Evolutionary conservation across 192 early-diverging fungal species (phyloP).

Genomic region (Coemansia sp.): DNA sequence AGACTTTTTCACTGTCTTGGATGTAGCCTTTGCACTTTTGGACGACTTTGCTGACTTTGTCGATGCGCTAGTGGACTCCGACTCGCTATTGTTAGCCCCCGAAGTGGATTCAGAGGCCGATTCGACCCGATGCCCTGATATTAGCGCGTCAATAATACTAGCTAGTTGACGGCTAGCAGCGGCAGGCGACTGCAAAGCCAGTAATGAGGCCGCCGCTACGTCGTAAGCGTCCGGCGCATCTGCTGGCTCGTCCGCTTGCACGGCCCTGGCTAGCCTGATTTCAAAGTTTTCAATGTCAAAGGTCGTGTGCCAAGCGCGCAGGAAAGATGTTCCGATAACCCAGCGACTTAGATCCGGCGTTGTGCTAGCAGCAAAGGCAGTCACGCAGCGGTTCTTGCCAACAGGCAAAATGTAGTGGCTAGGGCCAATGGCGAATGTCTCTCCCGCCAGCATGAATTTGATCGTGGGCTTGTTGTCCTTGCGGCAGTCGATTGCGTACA

Average conservation of each 20-base stretch:
- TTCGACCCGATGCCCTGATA: background rate
- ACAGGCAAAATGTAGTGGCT: conserved; percentile 47
- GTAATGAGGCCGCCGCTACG: background rate
- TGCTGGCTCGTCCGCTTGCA: conserved; percentile 18
- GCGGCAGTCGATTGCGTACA: conserved; percentile 50
- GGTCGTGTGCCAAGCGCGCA: conserved; percentile 54
- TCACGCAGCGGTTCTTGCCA: conserved; percentile 40
- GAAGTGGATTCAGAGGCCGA: background rate
- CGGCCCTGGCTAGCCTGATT: conserved; percentile 39
- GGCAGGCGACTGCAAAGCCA: background rate
- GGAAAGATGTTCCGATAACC: conserved; percentile 59
- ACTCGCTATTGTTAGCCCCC: background rate
- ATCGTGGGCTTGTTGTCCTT: conserved; percentile 40
- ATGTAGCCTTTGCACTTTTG: conserved; percentile 2
- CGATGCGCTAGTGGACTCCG: background rate
- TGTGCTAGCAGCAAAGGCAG: conserved; percentile 68
- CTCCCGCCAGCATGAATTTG: conserved; percentile 41
- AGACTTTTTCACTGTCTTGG: background rate
- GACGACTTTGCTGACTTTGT: conserved; percentile 6
- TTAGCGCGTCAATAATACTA: conserved; percentile 25
- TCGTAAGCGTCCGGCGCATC: background rate
- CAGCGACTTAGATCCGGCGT: conserved; percentile 51
- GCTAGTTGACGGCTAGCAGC: conserved; percentile 20
- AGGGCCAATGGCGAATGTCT: conserved; percentile 44
- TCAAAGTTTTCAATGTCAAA: conserved; percentile 50